Percentiles rank a stretch among this genome's conserved stretches.
Conservation (phyloP, 73 alveolate species). For the Paramecium bursaria region DNA sequence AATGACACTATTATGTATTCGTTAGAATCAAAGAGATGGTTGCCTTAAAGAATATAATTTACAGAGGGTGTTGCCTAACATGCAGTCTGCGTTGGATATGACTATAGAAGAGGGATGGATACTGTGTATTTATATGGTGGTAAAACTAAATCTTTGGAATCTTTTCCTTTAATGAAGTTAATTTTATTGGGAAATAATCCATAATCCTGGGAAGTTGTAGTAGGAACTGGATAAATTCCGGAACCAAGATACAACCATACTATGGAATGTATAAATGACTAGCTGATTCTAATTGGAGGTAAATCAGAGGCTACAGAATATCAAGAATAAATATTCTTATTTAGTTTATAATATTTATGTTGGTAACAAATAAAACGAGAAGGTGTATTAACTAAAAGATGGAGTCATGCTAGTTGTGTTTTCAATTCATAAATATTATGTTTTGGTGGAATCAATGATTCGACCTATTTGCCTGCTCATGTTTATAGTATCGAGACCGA, state of each 20-base stretch:
- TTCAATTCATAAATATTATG: conserved; percentile 2
- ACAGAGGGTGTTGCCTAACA: conserved; percentile 50
- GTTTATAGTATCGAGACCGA: conserved; percentile 47
- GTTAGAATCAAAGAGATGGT: conserved; percentile 45
- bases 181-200: conserved; percentile 20
- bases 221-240: conserved; percentile 32
- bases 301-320: conserved; percentile 27
- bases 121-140: conserved; percentile 51
- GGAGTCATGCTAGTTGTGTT: conserved; percentile 56
- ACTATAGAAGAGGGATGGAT: conserved; percentile 20
- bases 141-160: conserved; percentile 39
- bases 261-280: conserved; percentile 45
- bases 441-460: conserved; percentile 51
- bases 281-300: conserved; percentile 38
- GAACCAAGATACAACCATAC: conserved; percentile 55
- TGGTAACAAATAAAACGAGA: conserved; percentile 11
- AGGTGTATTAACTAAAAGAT: conserved; percentile 40
- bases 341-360: neutral
- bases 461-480: conserved; percentile 21
- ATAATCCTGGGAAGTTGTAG: conserved; percentile 21
- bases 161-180: conserved; percentile 42
- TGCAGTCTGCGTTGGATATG: conserved; percentile 45
- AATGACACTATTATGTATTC: conserved; percentile 47
- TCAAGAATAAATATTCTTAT: neutral
- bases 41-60: conserved; percentile 6